Percentiles rank a stretch among this genome's conserved stretches.
Evolutionary conservation across 495 filamentous ascomycete species (phyloP).

Genomic region (Cairneyella variabilis): DNA sequence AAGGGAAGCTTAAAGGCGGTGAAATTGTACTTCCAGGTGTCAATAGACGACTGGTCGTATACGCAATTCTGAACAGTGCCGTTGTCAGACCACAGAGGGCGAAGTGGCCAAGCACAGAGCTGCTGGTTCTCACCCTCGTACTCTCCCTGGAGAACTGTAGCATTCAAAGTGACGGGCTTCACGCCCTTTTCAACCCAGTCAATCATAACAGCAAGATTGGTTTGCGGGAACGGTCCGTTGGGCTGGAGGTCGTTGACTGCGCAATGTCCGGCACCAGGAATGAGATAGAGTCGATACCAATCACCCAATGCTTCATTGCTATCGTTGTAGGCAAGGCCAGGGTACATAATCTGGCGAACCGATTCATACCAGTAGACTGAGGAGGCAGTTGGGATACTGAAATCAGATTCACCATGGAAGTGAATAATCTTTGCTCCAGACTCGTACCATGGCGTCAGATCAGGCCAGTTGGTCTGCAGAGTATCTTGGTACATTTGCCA

Average conservation of each 20-base stretch:
- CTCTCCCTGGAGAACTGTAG: constrained; percentile 35
- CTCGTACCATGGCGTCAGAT: constrained; percentile 38
- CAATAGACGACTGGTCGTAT: constrained; percentile 37
- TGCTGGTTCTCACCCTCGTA: constrained; percentile 36
- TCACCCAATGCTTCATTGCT: constrained; percentile 37
- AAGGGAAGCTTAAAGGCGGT: constrained; percentile 21
- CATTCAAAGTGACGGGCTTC: constrained; percentile 30
- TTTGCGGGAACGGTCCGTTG: constrained; percentile 39
- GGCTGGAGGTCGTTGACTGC: constrained; percentile 35
- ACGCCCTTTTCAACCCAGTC: constrained; percentile 40
- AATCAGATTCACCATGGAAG: constrained; percentile 49
- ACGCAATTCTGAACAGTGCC: constrained; percentile 37
- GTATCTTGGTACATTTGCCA: constrained; percentile 36
- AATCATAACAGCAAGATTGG: constrained; percentile 38
- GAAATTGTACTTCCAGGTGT: constrained; percentile 36
- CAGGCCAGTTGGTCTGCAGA: constrained; percentile 45
- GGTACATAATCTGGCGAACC: constrained; percentile 48
- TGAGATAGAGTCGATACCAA: constrained; percentile 39
- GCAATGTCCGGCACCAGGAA: constrained; percentile 39
- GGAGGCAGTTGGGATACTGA: constrained; percentile 41
- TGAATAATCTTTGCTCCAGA: constrained; percentile 49
- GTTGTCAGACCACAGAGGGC: constrained; percentile 38
- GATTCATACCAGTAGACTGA: constrained; percentile 47
- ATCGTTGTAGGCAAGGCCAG: constrained; percentile 32
- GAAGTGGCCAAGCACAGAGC: constrained; percentile 45